Conservation (phyloP, 1,284 basidiomycete species). For the Cutaneotrichosporon cyanovorans region DNA sequence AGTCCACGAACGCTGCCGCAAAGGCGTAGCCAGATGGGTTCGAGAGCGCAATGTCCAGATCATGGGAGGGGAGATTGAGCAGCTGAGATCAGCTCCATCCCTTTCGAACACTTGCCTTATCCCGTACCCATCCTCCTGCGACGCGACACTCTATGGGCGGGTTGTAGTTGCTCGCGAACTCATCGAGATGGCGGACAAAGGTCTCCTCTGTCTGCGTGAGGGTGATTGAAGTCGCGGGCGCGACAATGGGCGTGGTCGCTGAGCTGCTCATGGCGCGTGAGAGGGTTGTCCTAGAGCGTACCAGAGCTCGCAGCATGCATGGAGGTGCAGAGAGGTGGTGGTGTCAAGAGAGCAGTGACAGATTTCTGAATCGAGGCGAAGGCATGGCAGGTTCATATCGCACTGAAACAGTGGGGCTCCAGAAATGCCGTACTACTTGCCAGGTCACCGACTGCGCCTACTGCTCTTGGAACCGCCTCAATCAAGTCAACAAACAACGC, state of each 20-base stretch:
- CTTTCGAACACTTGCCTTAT: constrained; percentile 62
- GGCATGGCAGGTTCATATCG: no score
- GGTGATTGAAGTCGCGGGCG: constrained; percentile 4
- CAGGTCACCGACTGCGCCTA: neutral
- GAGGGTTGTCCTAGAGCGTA: neutral
- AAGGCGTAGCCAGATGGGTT: constrained; percentile 87
- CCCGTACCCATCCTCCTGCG: constrained; percentile 93
- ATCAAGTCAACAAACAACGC: neutral
- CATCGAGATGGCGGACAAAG: constrained; percentile 37
- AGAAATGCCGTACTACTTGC: neutral
- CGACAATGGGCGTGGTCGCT: constrained; percentile 4
- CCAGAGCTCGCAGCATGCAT: constrained; percentile 4
- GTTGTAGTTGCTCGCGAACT: constrained; percentile 27
- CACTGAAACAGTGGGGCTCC: no score
- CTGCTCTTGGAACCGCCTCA: neutral
- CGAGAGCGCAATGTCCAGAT: constrained; percentile 87
- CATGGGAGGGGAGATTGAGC: constrained; percentile 72
- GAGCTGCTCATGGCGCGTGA: constrained; percentile 6
- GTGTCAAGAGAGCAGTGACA: no score
- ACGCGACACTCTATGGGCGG: constrained; percentile 64
- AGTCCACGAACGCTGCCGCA: constrained; percentile 70
- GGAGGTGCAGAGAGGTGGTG: no score
- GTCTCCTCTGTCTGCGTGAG: constrained; percentile 26
- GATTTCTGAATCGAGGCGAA: no score
- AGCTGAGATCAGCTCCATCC: constrained; percentile 53